A percentile compares a stretch with the other conserved stretches of the same genome.
These are phyloP conservation scores for Hylodesmum podocarpum DNA, from an alignment of 306 rosid genomes.

Conservation along the genomic window DNA sequence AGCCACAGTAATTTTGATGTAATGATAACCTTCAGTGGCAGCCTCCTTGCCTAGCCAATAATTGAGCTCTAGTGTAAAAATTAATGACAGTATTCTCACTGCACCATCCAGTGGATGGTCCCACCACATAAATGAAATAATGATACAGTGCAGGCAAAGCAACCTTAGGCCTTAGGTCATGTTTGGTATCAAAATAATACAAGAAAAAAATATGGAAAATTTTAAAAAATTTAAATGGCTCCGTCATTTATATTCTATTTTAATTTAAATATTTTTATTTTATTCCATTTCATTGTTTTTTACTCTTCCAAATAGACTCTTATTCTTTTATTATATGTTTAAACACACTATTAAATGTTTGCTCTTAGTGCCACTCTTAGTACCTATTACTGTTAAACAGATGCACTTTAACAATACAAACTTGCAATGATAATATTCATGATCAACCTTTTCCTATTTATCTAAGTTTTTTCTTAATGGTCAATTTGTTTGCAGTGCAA, in stretches of 20 bases:
- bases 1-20: conserved; percentile 19
- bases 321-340: too few species aligned
- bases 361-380: not conserved
- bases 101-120: not conserved
- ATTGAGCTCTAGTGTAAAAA: not conserved
- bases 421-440: not conserved
- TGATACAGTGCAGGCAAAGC: not conserved
- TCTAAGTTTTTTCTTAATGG: not conserved
- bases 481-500: conserved; percentile 67
- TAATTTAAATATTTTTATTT: too few species aligned
- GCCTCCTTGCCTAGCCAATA: not conserved
- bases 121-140: not conserved
- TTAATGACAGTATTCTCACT: not conserved
- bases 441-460: not conserved
- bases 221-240: too few species aligned
- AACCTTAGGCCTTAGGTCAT: too few species aligned
- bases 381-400: not conserved
- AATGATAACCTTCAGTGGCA: not conserved
- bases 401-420: not conserved
- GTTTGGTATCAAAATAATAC: too few species aligned
- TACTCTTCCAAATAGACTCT: too few species aligned
- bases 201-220: too few species aligned
- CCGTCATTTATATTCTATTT: too few species aligned
- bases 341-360: too few species aligned
- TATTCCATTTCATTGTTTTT: too few species aligned